These are phyloP conservation scores for Hibiscus trionum DNA, from an alignment of 345 rosid genomes.

Conservation along the genomic window DNA sequence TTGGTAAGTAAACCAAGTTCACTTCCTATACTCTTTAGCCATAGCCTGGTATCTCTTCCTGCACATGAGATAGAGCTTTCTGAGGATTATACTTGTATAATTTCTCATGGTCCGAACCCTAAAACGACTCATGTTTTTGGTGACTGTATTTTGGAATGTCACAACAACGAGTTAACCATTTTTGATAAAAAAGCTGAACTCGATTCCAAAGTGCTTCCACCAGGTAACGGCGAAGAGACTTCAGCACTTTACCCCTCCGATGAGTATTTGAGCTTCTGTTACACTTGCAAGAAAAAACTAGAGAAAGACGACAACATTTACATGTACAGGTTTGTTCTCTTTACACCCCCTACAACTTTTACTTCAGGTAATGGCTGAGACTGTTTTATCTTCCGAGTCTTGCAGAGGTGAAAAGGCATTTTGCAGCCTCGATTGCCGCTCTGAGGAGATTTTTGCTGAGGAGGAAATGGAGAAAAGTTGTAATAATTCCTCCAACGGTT, in stretches of 20 bases:
- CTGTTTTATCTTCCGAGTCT: neutral
- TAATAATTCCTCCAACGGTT: slow-evolving; percentile 19
- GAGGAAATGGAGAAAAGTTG: slow-evolving; percentile 30
- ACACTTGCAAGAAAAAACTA: slow-evolving; percentile 61
- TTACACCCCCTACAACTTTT: neutral
- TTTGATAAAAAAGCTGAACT: slow-evolving; percentile 19
- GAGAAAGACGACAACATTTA: slow-evolving; percentile 58
- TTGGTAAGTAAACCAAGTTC: slow-evolving; percentile 23
- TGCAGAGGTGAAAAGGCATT: slow-evolving; percentile 85
- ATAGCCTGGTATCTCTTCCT: slow-evolving; percentile 28
- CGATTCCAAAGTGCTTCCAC: slow-evolving; percentile 15
- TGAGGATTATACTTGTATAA: slow-evolving; percentile 84
- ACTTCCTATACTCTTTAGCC: slow-evolving; percentile 26
- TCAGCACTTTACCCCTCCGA: slow-evolving; percentile 17
- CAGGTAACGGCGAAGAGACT: slow-evolving; percentile 10
- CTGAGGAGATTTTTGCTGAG: slow-evolving; percentile 54
- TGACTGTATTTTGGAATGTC: slow-evolving; percentile 63
- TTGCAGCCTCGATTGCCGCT: slow-evolving; percentile 65
- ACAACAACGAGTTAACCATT: slow-evolving; percentile 25
- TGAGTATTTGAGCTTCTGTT: slow-evolving; percentile 64
- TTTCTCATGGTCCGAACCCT: slow-evolving; percentile 71
- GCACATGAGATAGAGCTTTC: slow-evolving; percentile 74
- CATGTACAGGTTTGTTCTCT: slow-evolving; percentile 60
- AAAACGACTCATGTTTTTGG: slow-evolving; percentile 76
- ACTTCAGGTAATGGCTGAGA: neutral